A percentile compares a stretch with the other conserved stretches of the same genome.
phyloP scores from a whole-genome alignment of 1,139 yeast genomes.

The Meyerozyma athensensis region DNA sequence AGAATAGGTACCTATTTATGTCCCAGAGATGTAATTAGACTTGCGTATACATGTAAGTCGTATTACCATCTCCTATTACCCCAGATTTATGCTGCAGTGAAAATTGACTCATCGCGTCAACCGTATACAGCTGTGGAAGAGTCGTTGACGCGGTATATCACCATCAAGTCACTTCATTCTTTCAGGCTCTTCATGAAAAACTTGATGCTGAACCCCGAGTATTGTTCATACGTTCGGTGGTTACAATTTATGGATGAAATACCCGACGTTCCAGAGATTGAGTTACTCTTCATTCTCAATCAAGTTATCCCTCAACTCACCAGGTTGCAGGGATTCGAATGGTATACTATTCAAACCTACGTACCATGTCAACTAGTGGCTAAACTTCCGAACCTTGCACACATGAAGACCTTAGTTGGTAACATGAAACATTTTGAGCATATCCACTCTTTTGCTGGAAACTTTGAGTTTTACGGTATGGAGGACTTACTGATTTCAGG shows the following conservation, averaged over 20 bases:
- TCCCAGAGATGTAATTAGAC: conserved; percentile 17
- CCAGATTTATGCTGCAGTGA: conserved; percentile 18
- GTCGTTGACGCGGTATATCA: conserved; percentile 6
- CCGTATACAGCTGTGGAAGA: conserved; percentile 4
- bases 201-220: conserved; percentile 11
- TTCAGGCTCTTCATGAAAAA: conserved; percentile 19
- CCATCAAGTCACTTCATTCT: conserved; percentile 14
- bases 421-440: conserved; percentile 16
- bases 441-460: conserved; percentile 4
- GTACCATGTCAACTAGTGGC: conserved; percentile 13
- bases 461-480: conserved; percentile 9
- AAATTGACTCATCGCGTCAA: conserved; percentile 18
- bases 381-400: conserved; percentile 11
- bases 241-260: conserved; percentile 14
- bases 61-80: conserved; percentile 15
- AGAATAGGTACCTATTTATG: conserved; percentile 13
- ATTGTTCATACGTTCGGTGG: conserved; percentile 14
- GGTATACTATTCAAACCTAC: conserved; percentile 17
- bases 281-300: conserved; percentile 15
- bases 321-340: conserved; percentile 18
- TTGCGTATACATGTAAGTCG: conserved; percentile 15
- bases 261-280: conserved; percentile 28
- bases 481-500: conserved; percentile 18
- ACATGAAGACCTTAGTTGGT: conserved; percentile 16
- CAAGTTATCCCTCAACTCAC: conserved; percentile 16